Evolutionary conservation across 257 asterid species (phyloP).

Genomic region (Agastache rugosa): DNA sequence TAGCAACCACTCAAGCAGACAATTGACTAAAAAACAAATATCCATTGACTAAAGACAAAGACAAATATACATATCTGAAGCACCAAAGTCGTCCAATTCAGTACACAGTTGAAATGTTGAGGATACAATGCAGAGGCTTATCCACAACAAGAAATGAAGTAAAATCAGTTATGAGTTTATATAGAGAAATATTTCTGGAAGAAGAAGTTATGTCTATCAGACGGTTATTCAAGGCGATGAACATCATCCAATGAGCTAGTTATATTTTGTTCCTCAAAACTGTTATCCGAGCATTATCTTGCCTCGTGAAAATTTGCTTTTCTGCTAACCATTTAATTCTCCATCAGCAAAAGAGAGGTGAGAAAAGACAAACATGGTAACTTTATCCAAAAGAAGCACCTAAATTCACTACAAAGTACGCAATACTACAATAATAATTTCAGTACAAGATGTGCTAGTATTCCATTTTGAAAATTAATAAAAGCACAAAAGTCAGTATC

Average conservation of each 20-base stretch:
- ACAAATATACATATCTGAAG: background rate
- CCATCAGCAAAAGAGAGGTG: background rate
- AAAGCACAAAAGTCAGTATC: conserved; percentile 5
- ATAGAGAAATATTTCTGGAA: background rate
- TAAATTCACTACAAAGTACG: background rate
- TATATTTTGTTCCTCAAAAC: background rate
- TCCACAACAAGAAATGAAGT: background rate
- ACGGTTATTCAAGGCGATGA: background rate
- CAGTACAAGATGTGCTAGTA: conserved; percentile 13
- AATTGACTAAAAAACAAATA: background rate
- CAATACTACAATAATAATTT: background rate
- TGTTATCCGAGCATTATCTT: background rate
- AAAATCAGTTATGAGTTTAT: background rate
- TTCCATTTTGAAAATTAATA: background rate
- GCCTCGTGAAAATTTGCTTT: background rate
- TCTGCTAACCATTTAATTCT: conserved; percentile 1
- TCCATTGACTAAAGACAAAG: background rate
- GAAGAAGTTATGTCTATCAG: background rate
- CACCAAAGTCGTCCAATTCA: background rate
- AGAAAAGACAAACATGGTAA: background rate
- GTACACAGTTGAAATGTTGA: background rate
- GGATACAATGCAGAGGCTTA: background rate
- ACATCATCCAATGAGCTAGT: background rate
- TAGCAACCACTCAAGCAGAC: conserved; percentile 14
- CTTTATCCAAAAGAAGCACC: background rate